Evolutionary conservation across 1,284 basidiomycete genomes (phyloP), one percentile per base, ranked within the genome.

Genomic region (Irpex sp.): DNA sequence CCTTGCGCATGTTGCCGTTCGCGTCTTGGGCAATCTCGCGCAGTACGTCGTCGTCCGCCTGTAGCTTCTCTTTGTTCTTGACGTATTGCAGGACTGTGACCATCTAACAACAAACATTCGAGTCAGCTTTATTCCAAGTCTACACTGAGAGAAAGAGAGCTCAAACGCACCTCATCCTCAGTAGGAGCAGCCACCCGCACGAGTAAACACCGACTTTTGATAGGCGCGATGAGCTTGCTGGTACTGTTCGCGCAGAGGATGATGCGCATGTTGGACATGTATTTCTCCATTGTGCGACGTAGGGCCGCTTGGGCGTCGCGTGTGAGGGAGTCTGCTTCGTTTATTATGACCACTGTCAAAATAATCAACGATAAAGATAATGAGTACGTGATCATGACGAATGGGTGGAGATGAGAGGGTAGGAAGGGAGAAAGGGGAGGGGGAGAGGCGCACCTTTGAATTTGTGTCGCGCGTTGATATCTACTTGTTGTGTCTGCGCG

Each of bases 301-400:
- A 99, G 82, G 4, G 96, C 96, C 1, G 96, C 95, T 79, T 99
- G 96, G 0, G 96, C 96, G 77, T 99, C 96, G 65, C 96, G 88
- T 12, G 94, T 89, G 54, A 99, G 83, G 0, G 92, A 88, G 74
- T 99, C 96, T 0, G 96, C 97, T 76, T 98, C 96, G 70, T 99
- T 98, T 74, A 99, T 98, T 62, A 99, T 85, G 53, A 99, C 96
- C n/a, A 96, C 96, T n/a, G n/a, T n/a, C n/a, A n/a, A n/a, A n/a
- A n/a, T n/a, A n/a, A n/a, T n/a, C n/a, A n/a, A n/a, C n/a, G n/a
- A n/a, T n/a, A n/a, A n/a, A n/a, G n/a, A n/a, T n/a, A n/a, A n/a
- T n/a, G n/a, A n/a, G n/a, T n/a, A n/a, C n/a, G n/a, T n/a, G n/a
- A n/a, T n/a, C n/a, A n/a, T n/a, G n/a, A n/a, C n/a, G n/a, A n/a